Percentiles rank a stretch among this genome's conserved stretches.
phyloP scores from a whole-genome alignment of 345 rosid genomes.

The Adansonia digitata region DNA sequence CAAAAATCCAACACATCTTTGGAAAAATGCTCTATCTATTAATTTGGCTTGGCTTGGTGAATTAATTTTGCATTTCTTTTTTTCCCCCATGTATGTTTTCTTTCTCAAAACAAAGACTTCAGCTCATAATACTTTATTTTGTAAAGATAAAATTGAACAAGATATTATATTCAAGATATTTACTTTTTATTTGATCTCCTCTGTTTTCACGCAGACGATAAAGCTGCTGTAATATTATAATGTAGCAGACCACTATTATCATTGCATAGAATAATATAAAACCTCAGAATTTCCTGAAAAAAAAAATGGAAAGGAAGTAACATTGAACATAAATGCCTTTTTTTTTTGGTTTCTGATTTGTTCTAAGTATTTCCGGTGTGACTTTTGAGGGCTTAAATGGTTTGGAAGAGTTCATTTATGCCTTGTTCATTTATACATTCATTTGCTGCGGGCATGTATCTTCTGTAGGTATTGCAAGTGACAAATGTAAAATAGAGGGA shows the following conservation, averaged over 20 bases:
- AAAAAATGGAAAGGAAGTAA: neutral
- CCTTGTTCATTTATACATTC: neutral
- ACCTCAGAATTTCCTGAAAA: neutral
- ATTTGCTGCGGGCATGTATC: neutral
- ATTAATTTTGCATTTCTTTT: neutral
- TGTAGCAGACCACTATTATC: neutral
- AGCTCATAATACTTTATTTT: neutral
- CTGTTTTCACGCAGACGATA: neutral
- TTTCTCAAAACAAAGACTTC: neutral
- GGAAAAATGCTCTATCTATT: neutral
- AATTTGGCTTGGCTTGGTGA: neutral
- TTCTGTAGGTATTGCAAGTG: neutral
- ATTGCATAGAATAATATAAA: neutral
- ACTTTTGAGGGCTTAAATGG: neutral
- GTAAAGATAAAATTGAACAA: neutral
- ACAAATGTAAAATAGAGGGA: neutral
- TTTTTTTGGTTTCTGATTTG: neutral
- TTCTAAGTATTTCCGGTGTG: neutral
- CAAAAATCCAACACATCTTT: neutral
- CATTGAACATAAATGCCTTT: neutral
- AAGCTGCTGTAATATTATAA: neutral
- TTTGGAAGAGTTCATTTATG: neutral
- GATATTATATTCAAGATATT: neutral
- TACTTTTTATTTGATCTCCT: neutral
- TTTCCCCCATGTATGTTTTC: neutral